A percentile compares a stretch with the other conserved stretches of the same genome.
Conservation (phyloP, 1,284 basidiomycete genomes). For the Rhodotorula sp. region DNA sequence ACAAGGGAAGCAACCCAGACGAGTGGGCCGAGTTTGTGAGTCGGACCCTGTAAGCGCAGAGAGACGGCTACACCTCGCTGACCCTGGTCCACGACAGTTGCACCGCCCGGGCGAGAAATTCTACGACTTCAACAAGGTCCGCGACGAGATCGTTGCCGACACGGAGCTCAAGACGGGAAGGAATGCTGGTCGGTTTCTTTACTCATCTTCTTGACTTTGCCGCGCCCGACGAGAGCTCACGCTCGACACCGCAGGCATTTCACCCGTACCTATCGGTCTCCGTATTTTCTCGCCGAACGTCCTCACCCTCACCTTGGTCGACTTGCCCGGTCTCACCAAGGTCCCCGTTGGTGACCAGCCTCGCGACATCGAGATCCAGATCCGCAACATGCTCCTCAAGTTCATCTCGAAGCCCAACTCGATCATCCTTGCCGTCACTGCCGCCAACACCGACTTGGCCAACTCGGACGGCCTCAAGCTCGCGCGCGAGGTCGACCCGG, state of each 20-base stretch:
- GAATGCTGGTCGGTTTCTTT: conserved; percentile 64
- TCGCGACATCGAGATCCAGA: conserved; percentile 95
- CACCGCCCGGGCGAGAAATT: conserved; percentile 90
- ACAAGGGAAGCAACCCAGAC: conserved; percentile 73
- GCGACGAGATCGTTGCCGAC: conserved; percentile 92
- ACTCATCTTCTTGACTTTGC: background rate
- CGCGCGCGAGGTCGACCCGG: conserved; percentile 94
- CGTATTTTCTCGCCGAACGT: conserved; percentile 96
- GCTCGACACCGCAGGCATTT: conserved; percentile 65
- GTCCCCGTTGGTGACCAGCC: conserved; percentile 95
- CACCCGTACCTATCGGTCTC: conserved; percentile 92
- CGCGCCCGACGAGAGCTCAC: background rate
- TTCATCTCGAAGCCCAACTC: conserved; percentile 87
- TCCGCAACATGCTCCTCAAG: conserved; percentile 92
- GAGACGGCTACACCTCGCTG: too few species aligned
- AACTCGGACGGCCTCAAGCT: conserved; percentile 97
- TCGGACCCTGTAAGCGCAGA: background rate
- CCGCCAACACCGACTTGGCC: conserved; percentile 93
- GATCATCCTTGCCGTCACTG: conserved; percentile 88
- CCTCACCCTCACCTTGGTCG: conserved; percentile 92
- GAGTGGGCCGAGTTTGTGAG: conserved; percentile 97
- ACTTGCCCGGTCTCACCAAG: conserved; percentile 94
- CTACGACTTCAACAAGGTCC: conserved; percentile 94
- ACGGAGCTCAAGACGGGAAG: conserved; percentile 97
- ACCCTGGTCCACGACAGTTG: conserved; percentile 13